Base-by-base conservation (phyloP, 1,284 basidiomycete genomes). In the Ceraceosorus guamensis region DNA sequence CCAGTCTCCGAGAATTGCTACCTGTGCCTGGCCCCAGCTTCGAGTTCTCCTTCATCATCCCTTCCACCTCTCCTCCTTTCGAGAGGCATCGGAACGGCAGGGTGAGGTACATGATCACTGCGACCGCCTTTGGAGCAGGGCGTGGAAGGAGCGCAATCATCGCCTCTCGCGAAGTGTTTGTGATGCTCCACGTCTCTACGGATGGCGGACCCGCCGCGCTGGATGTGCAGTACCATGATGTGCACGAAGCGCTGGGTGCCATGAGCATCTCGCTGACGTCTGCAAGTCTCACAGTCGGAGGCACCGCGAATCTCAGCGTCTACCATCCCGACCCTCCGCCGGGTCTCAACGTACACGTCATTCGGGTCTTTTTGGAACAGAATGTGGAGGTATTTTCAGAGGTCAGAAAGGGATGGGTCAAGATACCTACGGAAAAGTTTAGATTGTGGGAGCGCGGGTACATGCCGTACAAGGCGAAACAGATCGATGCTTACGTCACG, bases 21-120 rank as follows among this genome's bases (percentile, higher is more conserved):
- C 41, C 24, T 24, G 24, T 24, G 24, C 24, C 24, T 24, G 24
- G 11, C 3, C 44, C 24, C 47, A 59, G 48, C 45, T 75, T 76
- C 50, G 71, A 75, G 50, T 75, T 75, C 48, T 62, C 70, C 32
- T 72, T 75, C 56, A 70, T 76, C 57, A 62, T 75, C 30, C 72
- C 73, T 1, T 70, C 73, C 11, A 71, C 67, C 43, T 58, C 62
- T 0, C 50, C 73, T 10, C 69, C 73, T 8, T 75, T 68, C 41
- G 71, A 75, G 64, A 64, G 73, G 10, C 64, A 60, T 57, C 63
- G 65, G 61, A 63, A 76, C 46, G 73, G 71, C 10, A 65, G 71
- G 10, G 65, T 73, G 14, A 62, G 68, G 5, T 75, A 73, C 60
- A 60, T 65, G 13, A 55, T 75, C 48, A 73, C 72, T 1, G 71